Evolutionary conservation across 106 monocot genomes (phyloP).

Genomic region (Dactylorhiza incarnata): DNA sequence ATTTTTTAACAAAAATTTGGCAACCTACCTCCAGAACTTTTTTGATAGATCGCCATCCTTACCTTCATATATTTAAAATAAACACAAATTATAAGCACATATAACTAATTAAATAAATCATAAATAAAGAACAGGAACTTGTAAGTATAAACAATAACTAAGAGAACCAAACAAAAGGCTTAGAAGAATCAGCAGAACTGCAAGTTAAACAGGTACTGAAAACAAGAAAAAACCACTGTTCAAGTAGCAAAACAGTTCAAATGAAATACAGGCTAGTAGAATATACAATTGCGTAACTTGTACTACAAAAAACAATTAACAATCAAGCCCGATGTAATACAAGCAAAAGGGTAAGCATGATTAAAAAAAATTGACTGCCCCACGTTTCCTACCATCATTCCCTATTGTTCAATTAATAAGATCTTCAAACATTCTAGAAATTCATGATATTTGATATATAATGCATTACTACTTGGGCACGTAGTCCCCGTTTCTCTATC

Average conservation of each 20-base stretch:
- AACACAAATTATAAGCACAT: conserved; percentile 1
- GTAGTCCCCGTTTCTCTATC: too few relatives aligned
- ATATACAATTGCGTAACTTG: not conserved
- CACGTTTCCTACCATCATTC: not conserved
- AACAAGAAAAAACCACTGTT: not conserved
- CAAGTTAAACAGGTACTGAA: not conserved
- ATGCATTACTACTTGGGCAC: too few relatives aligned
- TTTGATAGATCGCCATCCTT: conserved; percentile 82
- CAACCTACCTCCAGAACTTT: conserved; percentile 90
- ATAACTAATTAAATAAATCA: not conserved
- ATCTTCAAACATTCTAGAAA: too few relatives aligned
- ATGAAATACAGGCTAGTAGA: not conserved
- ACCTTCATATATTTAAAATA: conserved; percentile 32
- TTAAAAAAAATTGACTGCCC: not conserved
- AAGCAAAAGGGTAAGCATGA: not conserved
- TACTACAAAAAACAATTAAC: not conserved
- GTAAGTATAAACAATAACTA: not conserved
- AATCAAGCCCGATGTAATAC: not conserved
- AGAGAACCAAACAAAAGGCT: not conserved
- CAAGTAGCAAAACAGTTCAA: not conserved
- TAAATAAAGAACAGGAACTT: not conserved
- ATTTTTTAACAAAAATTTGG: conserved; percentile 2
- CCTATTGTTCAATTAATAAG: too few relatives aligned
- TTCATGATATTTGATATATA: too few relatives aligned
- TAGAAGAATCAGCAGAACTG: not conserved